Percentiles rank a stretch among this genome's conserved stretches.
These are phyloP conservation scores for Bromus sterilis DNA, from an alignment of 176 grass and related monocot genomes.

Conservation along the genomic window DNA sequence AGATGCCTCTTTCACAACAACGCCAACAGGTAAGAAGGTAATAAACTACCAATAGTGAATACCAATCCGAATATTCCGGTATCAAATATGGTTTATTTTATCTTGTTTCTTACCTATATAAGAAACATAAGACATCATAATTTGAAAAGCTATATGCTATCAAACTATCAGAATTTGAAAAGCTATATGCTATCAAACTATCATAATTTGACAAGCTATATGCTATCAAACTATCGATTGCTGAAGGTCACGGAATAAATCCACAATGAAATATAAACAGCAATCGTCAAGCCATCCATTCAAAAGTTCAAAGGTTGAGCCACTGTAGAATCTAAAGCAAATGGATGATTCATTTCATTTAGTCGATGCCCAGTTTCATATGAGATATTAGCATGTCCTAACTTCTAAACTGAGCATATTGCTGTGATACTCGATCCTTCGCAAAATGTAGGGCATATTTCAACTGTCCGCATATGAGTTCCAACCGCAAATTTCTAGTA, in stretches of 20 bases:
- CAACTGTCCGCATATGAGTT: background rate
- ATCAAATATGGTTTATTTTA: too few species aligned
- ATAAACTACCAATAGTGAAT: background rate
- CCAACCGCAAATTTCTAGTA: background rate
- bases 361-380: background rate
- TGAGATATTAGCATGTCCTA: background rate
- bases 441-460: background rate
- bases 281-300: background rate
- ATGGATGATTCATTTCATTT: background rate
- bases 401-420: background rate
- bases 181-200: background rate
- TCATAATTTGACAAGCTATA: background rate
- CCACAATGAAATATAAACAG: background rate
- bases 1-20: slow-evolving; percentile 1
- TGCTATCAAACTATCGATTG: background rate
- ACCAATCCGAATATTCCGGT: too few species aligned
- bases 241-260: background rate
- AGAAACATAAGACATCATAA: background rate
- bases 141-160: background rate
- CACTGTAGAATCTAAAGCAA: background rate
- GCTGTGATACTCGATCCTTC: background rate
- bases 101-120: too few species aligned
- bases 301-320: background rate
- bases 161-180: background rate
- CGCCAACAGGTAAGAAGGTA: background rate